Evolutionary conservation across 2,329 filamentous ascomycete species (phyloP), one percentile per base, ranked within the genome.

Genomic region (Cadophora sp.): DNA sequence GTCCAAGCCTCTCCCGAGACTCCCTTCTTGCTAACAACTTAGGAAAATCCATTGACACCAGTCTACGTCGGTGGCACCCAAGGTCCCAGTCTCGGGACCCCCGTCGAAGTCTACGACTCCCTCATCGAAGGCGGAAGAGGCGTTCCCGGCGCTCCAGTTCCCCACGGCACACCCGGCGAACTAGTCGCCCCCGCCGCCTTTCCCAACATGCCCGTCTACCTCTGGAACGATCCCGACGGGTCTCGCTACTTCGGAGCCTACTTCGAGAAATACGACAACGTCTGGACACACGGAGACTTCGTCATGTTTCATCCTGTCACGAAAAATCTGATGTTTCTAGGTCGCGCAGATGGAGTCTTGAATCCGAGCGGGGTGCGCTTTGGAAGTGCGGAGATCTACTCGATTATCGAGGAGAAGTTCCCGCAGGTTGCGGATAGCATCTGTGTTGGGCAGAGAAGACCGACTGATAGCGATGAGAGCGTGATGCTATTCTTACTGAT

Each of bases 221-320:
- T 92, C 75, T 91, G 89, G 85, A 84, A 84, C 72, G 87, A 89
- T 77, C 75, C 70, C 69, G 69, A 69, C 53, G 43, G 71, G 63
- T 51, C 71, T 16, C 56, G 0, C 69, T 92, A 90, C 79, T 84
- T 83, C 71, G 79, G 82, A 0, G 84, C 87, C 29, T 87, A 91
- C 78, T 91, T 91, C 75, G 84, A 81, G 1, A 85, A 88, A 59
- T 91, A 88, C 80, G 80, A 84, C 7, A 81, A 88, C 65, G 91
- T 92, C 1, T 96, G 92, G 93, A 91, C 91, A 0, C 93, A 96
- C 71, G 92, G 92, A 26, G 93, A 96, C 76, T 95, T 94, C 77
- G 89, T 92, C 74, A 85, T 86, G 43, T 81, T 92, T 16, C 88
- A 95, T 75, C 91, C 92, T 0, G 72, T 80, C 4, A 94, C 92